These are phyloP conservation scores for Obelidium mucronatum DNA, from an alignment of 192 early-diverging fungal species.

Conservation along the genomic window DNA sequence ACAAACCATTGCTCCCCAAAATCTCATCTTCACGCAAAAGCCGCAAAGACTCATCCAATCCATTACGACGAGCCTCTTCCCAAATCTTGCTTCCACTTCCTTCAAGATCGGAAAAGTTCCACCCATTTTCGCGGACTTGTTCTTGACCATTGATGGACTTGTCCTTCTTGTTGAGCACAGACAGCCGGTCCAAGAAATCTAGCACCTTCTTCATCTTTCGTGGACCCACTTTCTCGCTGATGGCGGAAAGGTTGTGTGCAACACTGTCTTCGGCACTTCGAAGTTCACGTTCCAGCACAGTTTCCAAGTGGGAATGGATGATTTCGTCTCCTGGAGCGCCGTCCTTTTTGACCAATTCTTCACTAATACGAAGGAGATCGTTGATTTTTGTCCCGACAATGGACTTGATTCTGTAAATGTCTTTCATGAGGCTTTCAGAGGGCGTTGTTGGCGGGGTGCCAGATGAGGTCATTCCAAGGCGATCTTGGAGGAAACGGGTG, in stretches of 20 bases:
- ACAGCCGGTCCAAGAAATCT: background rate
- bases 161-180: background rate
- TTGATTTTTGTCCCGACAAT: slow-evolving; percentile 27
- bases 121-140: background rate
- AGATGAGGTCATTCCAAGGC: background rate
- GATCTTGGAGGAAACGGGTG: slow-evolving; percentile 18
- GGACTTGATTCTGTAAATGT: background rate
- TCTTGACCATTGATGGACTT: background rate
- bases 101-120: background rate
- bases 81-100: background rate
- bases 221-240: background rate
- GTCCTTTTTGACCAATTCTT: slow-evolving; percentile 32
- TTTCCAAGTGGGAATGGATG: background rate
- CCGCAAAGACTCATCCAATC: slow-evolving; percentile 7
- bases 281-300: slow-evolving; percentile 5
- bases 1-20: slow-evolving; percentile 5
- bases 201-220: background rate
- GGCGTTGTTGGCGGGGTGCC: background rate
- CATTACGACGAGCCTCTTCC: slow-evolving; percentile 3
- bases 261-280: background rate
- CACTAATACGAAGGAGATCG: slow-evolving; percentile 24
- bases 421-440: background rate
- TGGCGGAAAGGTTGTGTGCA: background rate
- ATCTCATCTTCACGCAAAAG: slow-evolving; percentile 17
- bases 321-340: background rate